These are phyloP conservation scores for Urochloa ruziziensis DNA, from an alignment of 176 grass and related monocot species.

Conservation along the genomic window DNA sequence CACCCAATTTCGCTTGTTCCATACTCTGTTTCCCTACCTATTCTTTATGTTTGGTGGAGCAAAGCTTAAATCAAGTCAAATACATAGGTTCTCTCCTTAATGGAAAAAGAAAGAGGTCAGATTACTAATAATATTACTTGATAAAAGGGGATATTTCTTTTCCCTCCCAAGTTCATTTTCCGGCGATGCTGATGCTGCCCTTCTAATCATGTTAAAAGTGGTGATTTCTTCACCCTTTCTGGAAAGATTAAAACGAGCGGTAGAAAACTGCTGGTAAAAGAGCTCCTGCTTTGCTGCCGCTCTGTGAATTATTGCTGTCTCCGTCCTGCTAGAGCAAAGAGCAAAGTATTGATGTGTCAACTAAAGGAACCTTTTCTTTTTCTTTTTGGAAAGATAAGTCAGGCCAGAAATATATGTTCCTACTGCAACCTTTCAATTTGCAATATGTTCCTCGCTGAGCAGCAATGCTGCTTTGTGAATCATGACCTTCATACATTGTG, in stretches of 20 bases:
- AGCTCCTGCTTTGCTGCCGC: constrained; percentile 33
- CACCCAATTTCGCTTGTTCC: not conserved
- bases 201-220: not conserved
- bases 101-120: not conserved
- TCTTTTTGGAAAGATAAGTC: not conserved
- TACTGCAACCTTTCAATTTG: not conserved
- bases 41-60: not conserved
- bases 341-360: not conserved
- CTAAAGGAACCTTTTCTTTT: not conserved
- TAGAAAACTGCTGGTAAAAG: constrained; percentile 32
- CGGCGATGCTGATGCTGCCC: no score
- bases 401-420: not conserved
- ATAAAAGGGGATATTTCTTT: not conserved
- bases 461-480: not conserved
- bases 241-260: not conserved
- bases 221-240: not conserved
- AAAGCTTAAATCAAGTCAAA: constrained; percentile 1
- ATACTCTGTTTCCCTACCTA: not conserved
- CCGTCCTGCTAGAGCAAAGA: not conserved
- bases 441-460: not conserved
- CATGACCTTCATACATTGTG: not conserved
- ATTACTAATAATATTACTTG: not conserved
- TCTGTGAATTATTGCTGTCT: constrained; percentile 24
- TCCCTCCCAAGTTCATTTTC: no score
- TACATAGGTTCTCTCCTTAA: not conserved